Base-by-base conservation (phyloP, 2,329 filamentous ascomycete species). In the Ophiosphaerella herpotricha region DNA sequence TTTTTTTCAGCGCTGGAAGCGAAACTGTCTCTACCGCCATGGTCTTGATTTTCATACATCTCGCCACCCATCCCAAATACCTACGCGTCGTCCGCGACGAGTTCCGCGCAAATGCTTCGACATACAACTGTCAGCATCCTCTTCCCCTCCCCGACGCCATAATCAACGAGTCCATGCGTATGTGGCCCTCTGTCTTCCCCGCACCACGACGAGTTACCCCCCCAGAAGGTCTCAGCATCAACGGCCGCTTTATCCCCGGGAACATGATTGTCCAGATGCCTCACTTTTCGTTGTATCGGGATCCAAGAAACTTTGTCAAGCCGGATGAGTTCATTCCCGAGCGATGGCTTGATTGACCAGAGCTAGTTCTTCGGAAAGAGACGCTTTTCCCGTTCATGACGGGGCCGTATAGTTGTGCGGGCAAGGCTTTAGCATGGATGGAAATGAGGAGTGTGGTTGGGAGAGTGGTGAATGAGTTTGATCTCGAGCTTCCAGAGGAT, bases 381-480 rank as follows among this genome's bases (percentile, higher is more conserved):
- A 88, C 88, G 0, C 91, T 89, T 70, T 88, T 85, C 48, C 86
- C 89, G 1, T 90, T 90, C 58, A 84, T 80, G 23, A 75, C 88
- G 40, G 87, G 87, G 0, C 81, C 85, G 0, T 77, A 87, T 21
- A 85, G 83, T 5, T 90, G 87, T 65, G 86, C 88, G 38, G 87
- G 87, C 1, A 89, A 88, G 75, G 78, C 39, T 0, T 71, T 88
- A 37, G 85, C 85, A 1, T 85, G 86, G 57, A 78, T 82, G 48
- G 85, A 88, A 74, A 81, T 88, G 79, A 81, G 76, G 53, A 81
- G 81, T 18, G 80, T 84, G 3, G 60, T 88, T 43, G 83, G 83
- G 11, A 75, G 84, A 13, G 75, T 83, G 24, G 64, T 88, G 43
- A 86, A 76, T 54, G 59, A 83, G 56, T 88, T 85, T 52, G 85